Percentiles rank a stretch among this genome's conserved stretches.
These are phyloP conservation scores for Nepenthes alata DNA, from an alignment of 179 eudicot genomes.

Conservation along the genomic window DNA sequence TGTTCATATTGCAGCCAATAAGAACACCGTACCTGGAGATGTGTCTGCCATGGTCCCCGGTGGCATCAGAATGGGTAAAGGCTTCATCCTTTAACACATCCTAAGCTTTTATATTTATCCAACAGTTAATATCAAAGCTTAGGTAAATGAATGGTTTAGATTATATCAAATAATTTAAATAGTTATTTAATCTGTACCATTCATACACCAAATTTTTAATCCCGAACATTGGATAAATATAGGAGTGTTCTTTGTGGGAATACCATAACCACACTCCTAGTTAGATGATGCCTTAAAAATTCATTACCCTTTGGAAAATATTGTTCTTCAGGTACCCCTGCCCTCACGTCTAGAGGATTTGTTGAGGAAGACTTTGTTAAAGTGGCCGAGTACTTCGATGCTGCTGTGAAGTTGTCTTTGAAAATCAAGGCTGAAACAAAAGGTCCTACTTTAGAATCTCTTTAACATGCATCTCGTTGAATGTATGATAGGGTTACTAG, in stretches of 20 bases:
- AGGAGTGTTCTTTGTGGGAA: too few species aligned
- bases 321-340: conserved; percentile 66
- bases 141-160: too few species aligned
- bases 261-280: background rate
- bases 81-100: background rate
- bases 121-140: too few species aligned
- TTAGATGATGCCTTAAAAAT: background rate
- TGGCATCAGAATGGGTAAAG: conserved; percentile 91
- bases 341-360: conserved; percentile 90
- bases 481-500: too few species aligned
- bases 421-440: conserved; percentile 58
- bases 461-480: background rate
- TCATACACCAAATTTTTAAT: too few species aligned
- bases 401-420: conserved; percentile 69
- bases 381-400: conserved; percentile 85
- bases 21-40: conserved; percentile 97
- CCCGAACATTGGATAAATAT: too few species aligned
- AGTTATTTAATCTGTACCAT: too few species aligned
- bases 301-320: conserved; percentile 1
- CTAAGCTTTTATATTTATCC: too few species aligned
- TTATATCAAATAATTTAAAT: too few species aligned
- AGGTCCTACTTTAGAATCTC: conserved; percentile 28
- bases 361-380: conserved; percentile 83
- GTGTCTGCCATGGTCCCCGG: conserved; percentile 99
- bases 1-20: conserved; percentile 94